Evolutionary conservation across 768 basidiomycete genomes (phyloP).

Genomic region (Leccinum boreale): DNA sequence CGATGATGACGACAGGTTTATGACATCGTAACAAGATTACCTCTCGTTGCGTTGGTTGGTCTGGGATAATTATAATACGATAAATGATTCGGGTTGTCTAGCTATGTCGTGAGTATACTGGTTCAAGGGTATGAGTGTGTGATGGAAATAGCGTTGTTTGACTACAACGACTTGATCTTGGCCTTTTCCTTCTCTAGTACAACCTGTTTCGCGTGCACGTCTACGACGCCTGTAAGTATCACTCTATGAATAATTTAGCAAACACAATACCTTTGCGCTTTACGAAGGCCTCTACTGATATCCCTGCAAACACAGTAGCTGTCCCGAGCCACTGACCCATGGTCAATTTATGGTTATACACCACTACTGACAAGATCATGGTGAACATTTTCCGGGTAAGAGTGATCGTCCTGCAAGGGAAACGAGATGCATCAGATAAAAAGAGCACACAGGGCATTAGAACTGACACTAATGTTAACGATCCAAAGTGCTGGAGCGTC

Average conservation of each 20-base stretch:
- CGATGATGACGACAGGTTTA: slow-evolving; percentile 34
- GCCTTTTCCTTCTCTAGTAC: slow-evolving; percentile 83
- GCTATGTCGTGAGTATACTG: slow-evolving; percentile 13
- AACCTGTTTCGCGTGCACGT: slow-evolving; percentile 76
- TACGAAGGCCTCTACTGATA: slow-evolving; percentile 88
- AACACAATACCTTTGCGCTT: slow-evolving; percentile 72
- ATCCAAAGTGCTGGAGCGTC: slow-evolving; percentile 88
- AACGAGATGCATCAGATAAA: slow-evolving; percentile 1
- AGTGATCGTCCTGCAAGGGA: slow-evolving; percentile 72
- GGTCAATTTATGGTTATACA: slow-evolving; percentile 86
- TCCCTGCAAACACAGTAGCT: slow-evolving; percentile 89
- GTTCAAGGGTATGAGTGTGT: slow-evolving; percentile 12
- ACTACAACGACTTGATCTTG: slow-evolving; percentile 72
- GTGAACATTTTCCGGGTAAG: slow-evolving; percentile 96
- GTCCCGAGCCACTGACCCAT: slow-evolving; percentile 92
- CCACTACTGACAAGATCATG: slow-evolving; percentile 91
- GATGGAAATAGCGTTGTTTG: neutral
- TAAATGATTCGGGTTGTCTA: slow-evolving; percentile 16
- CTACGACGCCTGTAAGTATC: slow-evolving; percentile 36
- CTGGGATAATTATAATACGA: slow-evolving; percentile 24
- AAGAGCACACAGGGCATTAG: slow-evolving; percentile 2
- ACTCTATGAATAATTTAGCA: neutral
- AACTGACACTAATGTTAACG: slow-evolving; percentile 82
- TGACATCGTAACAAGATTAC: slow-evolving; percentile 4
- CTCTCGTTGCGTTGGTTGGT: neutral